Evolutionary conservation across 345 rosid species (phyloP).

Genomic region (Eucalyptus virginea): DNA sequence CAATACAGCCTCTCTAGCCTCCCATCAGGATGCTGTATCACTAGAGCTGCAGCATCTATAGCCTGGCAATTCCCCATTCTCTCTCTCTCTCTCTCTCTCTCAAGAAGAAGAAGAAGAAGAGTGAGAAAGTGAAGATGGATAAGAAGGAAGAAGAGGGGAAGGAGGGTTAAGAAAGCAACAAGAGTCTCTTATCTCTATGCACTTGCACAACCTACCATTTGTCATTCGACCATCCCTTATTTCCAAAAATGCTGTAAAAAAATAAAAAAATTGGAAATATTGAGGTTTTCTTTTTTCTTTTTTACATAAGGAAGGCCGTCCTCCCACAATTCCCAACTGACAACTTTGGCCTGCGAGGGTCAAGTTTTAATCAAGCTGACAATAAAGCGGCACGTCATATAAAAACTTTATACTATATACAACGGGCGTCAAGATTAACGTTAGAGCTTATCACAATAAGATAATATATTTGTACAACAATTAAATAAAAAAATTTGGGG

Average conservation of each 20-base stretch:
- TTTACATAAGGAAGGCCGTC: not conserved
- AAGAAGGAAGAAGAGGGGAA: not conserved
- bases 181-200: constrained; percentile 42
- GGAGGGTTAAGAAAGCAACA: not conserved
- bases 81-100: not conserved
- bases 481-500: not conserved
- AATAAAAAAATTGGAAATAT: not conserved
- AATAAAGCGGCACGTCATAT: not conserved
- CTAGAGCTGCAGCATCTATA: constrained; percentile 91
- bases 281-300: not conserved
- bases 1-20: constrained; percentile 72
- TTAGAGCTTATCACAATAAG: not conserved
- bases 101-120: not conserved
- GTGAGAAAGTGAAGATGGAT: not conserved
- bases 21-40: constrained; percentile 83
- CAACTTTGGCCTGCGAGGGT: not conserved
- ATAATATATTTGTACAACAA: not conserved
- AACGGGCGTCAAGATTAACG: not conserved
- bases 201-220: constrained; percentile 11
- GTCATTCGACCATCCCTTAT: not conserved
- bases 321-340: not conserved
- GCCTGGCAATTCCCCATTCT: constrained; percentile 96
- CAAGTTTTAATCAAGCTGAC: not conserved
- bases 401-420: not conserved
- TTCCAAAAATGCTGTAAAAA: not conserved